A percentile compares a stretch with the other conserved stretches of the same genome.
These are phyloP conservation scores for Cyathus striatus DNA, from an alignment of 768 basidiomycete species.

Conservation along the genomic window DNA sequence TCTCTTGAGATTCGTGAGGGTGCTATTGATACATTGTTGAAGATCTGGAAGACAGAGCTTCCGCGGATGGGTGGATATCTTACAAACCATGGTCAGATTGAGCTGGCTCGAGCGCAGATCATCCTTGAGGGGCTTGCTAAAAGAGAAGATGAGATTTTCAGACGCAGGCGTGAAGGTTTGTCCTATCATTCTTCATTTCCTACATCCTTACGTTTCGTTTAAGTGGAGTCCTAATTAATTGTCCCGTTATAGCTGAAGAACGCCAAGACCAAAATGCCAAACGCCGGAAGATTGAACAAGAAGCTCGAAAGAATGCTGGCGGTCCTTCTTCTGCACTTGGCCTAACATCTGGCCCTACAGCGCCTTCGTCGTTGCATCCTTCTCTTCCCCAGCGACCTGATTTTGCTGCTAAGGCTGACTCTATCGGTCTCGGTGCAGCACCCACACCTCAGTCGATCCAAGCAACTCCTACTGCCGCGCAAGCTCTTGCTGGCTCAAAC, in stretches of 20 bases:
- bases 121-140: conserved; percentile 94
- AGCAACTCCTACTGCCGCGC: conserved; percentile 55
- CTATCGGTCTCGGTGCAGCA: conserved; percentile 68
- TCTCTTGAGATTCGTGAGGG: conserved; percentile 99
- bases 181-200: conserved; percentile 16
- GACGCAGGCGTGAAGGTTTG: conserved; percentile 86
- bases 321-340: conserved; percentile 47
- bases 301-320: conserved; percentile 29
- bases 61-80: conserved; percentile 97
- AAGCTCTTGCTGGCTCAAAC: conserved; percentile 82
- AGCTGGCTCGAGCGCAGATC: conserved; percentile 82
- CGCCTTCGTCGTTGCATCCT: conserved; percentile 41
- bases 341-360: conserved; percentile 40
- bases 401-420: conserved; percentile 74
- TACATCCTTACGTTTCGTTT: conserved; percentile 9
- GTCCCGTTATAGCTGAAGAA: conserved; percentile 67
- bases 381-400: conserved; percentile 66
- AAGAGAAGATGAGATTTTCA: conserved; percentile 94
- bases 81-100: conserved; percentile 88
- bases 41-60: conserved; percentile 92
- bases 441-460: conserved; percentile 53
- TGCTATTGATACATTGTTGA: conserved; percentile 94
- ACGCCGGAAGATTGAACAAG: conserved; percentile 67
- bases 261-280: conserved; percentile 91
- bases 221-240: conserved; percentile 17